Percentiles rank a stretch among this genome's conserved stretches.
Evolutionary conservation across 2,329 filamentous ascomycete genomes (phyloP).

Genomic region (Fusarium dlaminii): DNA sequence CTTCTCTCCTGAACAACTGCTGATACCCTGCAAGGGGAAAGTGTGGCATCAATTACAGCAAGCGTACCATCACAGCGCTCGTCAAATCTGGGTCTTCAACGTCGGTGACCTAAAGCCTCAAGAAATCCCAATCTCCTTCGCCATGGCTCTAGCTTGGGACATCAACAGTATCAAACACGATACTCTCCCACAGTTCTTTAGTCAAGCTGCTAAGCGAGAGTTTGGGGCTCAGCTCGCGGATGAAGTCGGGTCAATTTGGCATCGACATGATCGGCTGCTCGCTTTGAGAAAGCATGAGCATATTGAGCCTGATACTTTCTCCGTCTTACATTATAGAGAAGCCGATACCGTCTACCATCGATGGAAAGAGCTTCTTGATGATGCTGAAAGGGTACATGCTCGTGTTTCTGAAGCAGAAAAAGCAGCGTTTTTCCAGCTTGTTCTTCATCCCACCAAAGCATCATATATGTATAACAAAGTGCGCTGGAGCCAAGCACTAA

Average conservation of each 20-base stretch:
- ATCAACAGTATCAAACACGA: constrained; percentile 55
- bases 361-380: constrained; percentile 57
- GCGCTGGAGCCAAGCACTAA: constrained; percentile 54
- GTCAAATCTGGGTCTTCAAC: constrained; percentile 70
- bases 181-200: constrained; percentile 54
- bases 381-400: constrained; percentile 54
- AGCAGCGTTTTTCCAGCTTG: constrained; percentile 65
- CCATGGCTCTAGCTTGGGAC: constrained; percentile 66
- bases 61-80: constrained; percentile 58
- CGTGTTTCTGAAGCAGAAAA: constrained; percentile 52
- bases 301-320: constrained; percentile 64
- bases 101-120: constrained; percentile 70
- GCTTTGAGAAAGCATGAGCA: constrained; percentile 67
- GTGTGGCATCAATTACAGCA: constrained; percentile 63
- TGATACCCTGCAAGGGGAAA: constrained; percentile 40
- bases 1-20: fast-evolving
- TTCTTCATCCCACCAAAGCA: constrained; percentile 66
- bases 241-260: constrained; percentile 58
- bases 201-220: constrained; percentile 57
- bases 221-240: constrained; percentile 57
- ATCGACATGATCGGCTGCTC: constrained; percentile 57
- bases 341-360: constrained; percentile 58
- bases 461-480: constrained; percentile 60
- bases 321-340: constrained; percentile 66
- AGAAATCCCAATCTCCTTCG: constrained; percentile 64